Conservation (phyloP, 768 basidiomycete species). For the Mycena crocata region DNA sequence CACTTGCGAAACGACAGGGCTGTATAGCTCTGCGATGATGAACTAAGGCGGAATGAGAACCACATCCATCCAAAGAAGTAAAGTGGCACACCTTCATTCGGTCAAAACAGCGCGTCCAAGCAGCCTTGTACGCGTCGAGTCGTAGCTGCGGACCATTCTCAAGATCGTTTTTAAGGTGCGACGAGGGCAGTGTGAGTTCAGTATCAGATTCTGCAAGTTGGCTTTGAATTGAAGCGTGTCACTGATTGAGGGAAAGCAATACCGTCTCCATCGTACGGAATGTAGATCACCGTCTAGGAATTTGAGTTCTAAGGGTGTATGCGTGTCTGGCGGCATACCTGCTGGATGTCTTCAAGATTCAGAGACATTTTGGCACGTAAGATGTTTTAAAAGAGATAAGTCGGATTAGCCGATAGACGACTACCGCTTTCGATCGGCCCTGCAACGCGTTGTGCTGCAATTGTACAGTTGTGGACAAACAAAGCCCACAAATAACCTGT, state of each 20-base stretch:
- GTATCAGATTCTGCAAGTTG: not conserved
- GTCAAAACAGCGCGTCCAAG: constrained; percentile 70
- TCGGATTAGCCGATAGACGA: too few species aligned
- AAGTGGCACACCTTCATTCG: constrained; percentile 61
- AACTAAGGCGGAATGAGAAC: constrained; percentile 44
- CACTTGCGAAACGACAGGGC: constrained; percentile 59
- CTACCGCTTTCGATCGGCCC: too few species aligned
- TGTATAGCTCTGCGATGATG: constrained; percentile 60
- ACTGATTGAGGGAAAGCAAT: not conserved
- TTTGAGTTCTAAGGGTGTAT: not conserved
- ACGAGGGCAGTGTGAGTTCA: not conserved
- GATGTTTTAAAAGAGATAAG: too few species aligned
- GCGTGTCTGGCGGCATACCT: not conserved
- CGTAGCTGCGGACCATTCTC: constrained; percentile 57
- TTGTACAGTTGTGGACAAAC: too few species aligned
- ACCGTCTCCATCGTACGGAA: constrained; percentile 20
- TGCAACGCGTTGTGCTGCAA: too few species aligned
- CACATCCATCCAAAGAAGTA: not conserved
- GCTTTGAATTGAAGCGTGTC: not conserved
- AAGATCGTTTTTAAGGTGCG: constrained; percentile 40
- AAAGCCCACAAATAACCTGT: too few species aligned
- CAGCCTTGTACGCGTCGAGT: constrained; percentile 63
- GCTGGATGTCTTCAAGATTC: constrained; percentile 14
- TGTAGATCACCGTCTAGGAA: constrained; percentile 16
- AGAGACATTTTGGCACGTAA: not conserved